Evolutionary conservation across 2,329 filamentous ascomycete genomes (phyloP).

Genomic region (Neoarthrinium moseri): DNA sequence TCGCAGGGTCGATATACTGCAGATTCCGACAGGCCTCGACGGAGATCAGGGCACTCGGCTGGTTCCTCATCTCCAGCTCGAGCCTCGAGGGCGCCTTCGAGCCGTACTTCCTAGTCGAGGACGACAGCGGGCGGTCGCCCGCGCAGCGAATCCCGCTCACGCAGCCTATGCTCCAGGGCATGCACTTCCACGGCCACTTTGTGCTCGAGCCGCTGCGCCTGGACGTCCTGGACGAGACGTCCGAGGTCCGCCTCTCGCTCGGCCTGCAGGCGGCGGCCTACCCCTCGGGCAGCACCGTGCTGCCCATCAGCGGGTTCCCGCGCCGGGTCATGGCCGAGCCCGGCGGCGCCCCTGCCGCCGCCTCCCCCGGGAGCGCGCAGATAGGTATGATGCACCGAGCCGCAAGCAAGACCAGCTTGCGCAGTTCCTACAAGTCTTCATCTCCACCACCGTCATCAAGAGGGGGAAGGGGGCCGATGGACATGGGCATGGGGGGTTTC

Average conservation of each 20-base stretch:
- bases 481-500: neutral
- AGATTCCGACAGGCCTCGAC: constrained; percentile 23
- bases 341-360: constrained; percentile 11
- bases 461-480: neutral
- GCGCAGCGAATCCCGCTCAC: constrained; percentile 23
- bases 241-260: constrained; percentile 24
- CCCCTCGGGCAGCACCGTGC: constrained; percentile 20
- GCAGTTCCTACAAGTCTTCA: neutral
- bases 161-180: constrained; percentile 24
- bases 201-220: constrained; percentile 24
- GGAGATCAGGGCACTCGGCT: constrained; percentile 27
- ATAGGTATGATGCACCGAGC: constrained; percentile 5
- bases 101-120: constrained; percentile 29
- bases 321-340: constrained; percentile 25
- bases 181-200: constrained; percentile 29
- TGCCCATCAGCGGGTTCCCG: constrained; percentile 31
- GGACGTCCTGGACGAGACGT: constrained; percentile 19
- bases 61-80: constrained; percentile 27
- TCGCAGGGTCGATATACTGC: constrained; percentile 26
- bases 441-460: neutral
- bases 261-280: constrained; percentile 22
- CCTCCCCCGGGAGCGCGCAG: constrained; percentile 1
- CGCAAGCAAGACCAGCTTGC: neutral
- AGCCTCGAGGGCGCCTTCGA: constrained; percentile 29
- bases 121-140: constrained; percentile 18